Evolutionary conservation across 768 basidiomycete genomes (phyloP), one percentile per base, ranked within the genome.

Genomic region (Leccinum boreale): DNA sequence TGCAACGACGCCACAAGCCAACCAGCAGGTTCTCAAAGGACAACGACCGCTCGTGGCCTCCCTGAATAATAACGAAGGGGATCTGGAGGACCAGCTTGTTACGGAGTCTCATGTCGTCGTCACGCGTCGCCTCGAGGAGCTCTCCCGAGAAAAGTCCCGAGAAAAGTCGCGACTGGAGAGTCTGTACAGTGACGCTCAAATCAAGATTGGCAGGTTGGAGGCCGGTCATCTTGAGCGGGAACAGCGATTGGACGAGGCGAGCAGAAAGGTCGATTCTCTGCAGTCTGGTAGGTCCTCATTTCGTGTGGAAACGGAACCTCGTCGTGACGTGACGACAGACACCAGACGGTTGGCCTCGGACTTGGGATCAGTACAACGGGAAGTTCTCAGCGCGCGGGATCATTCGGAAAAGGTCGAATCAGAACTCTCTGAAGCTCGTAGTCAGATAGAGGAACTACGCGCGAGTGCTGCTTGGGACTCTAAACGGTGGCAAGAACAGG

Each of bases 401-500:
- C 65, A 62, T 31, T 59, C 64, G 17, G 42, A 42, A 17, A 56
- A 53, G 17, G 50, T 65, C 29, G 69, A 70, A 55, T 47, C 55
- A 19, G 69, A 71, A 23, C 58, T 73, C 12, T 53, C 46, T n/a
- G 49, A 23, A 12, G 63, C 69, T 29, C 65, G 50, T 23, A 19
- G 26, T 28, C 67, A 59, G 50, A 71, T 64, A 24, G 66, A 63
- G 9, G 58, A 58, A 26, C 28, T 68, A 31, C 59, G 62, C 5
- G 45, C 58, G 17, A 63, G 49, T 36, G 66, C 65, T 35, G 5
- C 53, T 2, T 55, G 21, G 3, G 54, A 60, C 36, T 61, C 62
- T 7, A 51, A 50, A 45, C 66, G 54, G 33, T 66, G 69, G 54
- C 69, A 70, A 17, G 67, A 71, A 12, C 70, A 71, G 39, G 70